phyloP scores from a whole-genome alignment of 1,139 yeast genomes.

The Yamadazyma epiphylla region DNA sequence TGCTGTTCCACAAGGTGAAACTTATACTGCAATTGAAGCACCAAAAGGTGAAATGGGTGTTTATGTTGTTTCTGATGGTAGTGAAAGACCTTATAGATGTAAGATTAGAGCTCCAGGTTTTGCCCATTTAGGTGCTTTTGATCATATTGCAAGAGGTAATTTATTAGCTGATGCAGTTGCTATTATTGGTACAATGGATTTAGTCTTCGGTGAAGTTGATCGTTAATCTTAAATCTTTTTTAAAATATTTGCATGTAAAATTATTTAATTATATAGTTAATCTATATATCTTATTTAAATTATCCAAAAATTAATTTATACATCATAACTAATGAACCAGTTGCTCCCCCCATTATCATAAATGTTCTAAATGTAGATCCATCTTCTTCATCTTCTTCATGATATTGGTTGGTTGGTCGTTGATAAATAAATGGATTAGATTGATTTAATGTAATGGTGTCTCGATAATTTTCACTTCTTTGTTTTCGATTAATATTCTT shows the following conservation, averaged over 20 bases:
- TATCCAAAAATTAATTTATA: conserved; percentile 15
- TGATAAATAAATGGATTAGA: conserved; percentile 31
- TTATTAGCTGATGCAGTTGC: conserved; percentile 92
- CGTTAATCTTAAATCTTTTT: too few species aligned
- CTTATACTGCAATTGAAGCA: conserved; percentile 89
- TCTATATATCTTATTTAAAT: background rate
- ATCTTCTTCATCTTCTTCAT: conserved; percentile 15
- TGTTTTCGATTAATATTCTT: conserved; percentile 29
- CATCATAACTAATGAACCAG: conserved; percentile 25
- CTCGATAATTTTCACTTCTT: conserved; percentile 5
- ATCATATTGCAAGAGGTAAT: conserved; percentile 81
- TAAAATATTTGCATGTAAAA: conserved; percentile 1
- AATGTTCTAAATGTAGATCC: conserved; percentile 18
- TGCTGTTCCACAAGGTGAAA: conserved; percentile 87
- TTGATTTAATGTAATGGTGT: conserved; percentile 7
- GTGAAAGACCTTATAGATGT: conserved; percentile 89
- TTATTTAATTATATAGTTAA: background rate
- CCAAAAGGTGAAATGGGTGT: conserved; percentile 97
- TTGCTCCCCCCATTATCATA: conserved; percentile 30
- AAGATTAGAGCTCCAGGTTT: conserved; percentile 93
- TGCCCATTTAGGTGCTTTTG: conserved; percentile 86
- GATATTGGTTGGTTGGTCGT: conserved; percentile 13
- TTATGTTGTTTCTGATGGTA: conserved; percentile 82
- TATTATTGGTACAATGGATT: conserved; percentile 92
- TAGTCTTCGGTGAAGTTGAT: conserved; percentile 92